Conservation (phyloP, 192 early-diverging fungal genomes). For the Dissophora globulifera region DNA sequence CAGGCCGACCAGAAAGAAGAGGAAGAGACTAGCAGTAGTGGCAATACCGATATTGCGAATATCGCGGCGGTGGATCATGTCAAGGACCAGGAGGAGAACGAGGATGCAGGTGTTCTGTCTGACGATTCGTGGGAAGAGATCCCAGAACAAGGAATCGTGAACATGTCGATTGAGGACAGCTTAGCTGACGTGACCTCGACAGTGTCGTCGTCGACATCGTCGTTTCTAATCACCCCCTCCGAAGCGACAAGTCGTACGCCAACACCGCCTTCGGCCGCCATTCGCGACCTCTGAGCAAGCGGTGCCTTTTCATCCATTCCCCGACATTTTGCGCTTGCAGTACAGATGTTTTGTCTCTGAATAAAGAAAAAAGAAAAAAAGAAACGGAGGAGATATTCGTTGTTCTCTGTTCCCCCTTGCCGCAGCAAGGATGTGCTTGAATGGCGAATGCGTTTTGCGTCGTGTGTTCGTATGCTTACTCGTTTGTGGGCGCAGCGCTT, state of each 20-base stretch:
- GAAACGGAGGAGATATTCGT: no score
- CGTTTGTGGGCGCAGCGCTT: no score
- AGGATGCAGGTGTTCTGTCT: constrained; percentile 10
- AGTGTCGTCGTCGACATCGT: constrained; percentile 17
- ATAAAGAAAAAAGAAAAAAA: no score
- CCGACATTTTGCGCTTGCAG: no score
- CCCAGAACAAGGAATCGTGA: constrained; percentile 9
- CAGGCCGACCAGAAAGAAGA: constrained; percentile 3
- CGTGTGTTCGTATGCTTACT: no score
- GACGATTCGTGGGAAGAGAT: constrained; percentile 52
- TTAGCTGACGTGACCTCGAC: background rate
- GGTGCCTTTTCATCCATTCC: background rate
- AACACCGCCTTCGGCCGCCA: background rate
- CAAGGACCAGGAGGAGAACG: constrained; percentile 1
- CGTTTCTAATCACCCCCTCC: constrained; percentile 22
- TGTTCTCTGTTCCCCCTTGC: background rate
- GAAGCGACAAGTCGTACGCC: background rate
- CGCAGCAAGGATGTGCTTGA: no score
- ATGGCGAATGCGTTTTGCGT: no score
- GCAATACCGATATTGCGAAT: no score
- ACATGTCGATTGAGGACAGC: background rate
- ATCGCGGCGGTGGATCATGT: no score
- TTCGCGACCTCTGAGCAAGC: background rate
- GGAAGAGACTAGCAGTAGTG: background rate
- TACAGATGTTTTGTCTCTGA: no score